Evolutionary conservation across 2,329 filamentous ascomycete genomes (phyloP).

Genomic region (Trichoderma koningiopsis): DNA sequence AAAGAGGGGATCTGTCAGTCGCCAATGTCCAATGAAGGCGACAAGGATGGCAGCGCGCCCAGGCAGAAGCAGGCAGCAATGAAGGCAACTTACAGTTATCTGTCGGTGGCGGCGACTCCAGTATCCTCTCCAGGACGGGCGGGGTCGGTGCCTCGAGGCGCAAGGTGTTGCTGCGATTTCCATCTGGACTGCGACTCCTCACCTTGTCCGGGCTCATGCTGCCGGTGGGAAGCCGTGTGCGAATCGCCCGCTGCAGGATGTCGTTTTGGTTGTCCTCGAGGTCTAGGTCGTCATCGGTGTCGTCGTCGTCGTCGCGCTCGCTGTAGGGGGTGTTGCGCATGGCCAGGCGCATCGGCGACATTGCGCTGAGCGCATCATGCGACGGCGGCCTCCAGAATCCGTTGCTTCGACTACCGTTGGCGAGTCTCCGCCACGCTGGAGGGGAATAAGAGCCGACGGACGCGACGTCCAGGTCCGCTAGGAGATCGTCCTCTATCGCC

Average conservation of each 20-base stretch:
- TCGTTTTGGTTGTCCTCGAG: slow-evolving; percentile 33
- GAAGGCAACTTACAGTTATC: slow-evolving; percentile 54
- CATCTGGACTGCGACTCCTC: slow-evolving; percentile 49
- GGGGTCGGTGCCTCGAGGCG: slow-evolving; percentile 41
- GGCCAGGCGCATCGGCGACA: slow-evolving; percentile 37
- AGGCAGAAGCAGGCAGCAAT: slow-evolving; percentile 20
- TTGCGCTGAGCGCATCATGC: slow-evolving; percentile 56
- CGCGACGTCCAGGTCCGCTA: slow-evolving; percentile 49
- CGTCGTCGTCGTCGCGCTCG: slow-evolving; percentile 33
- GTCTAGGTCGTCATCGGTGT: slow-evolving; percentile 35
- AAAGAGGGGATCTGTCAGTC: neutral
- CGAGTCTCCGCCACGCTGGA: slow-evolving; percentile 62
- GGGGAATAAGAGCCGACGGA: slow-evolving; percentile 62
- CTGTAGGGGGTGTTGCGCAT: slow-evolving; percentile 33
- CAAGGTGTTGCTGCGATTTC: slow-evolving; percentile 45
- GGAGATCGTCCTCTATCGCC: slow-evolving; percentile 40
- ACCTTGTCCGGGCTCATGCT: slow-evolving; percentile 59
- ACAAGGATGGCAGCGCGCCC: slow-evolving; percentile 1
- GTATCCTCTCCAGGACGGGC: slow-evolving; percentile 22
- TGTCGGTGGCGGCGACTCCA: slow-evolving; percentile 34
- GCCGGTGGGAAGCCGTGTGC: slow-evolving; percentile 57
- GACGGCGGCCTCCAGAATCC: slow-evolving; percentile 59
- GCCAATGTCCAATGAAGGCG: neutral
- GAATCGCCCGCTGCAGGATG: slow-evolving; percentile 54
- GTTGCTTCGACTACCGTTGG: slow-evolving; percentile 59